Conservation (phyloP, 176 grass and related monocot genomes). For the Oryza brachyantha region DNA sequence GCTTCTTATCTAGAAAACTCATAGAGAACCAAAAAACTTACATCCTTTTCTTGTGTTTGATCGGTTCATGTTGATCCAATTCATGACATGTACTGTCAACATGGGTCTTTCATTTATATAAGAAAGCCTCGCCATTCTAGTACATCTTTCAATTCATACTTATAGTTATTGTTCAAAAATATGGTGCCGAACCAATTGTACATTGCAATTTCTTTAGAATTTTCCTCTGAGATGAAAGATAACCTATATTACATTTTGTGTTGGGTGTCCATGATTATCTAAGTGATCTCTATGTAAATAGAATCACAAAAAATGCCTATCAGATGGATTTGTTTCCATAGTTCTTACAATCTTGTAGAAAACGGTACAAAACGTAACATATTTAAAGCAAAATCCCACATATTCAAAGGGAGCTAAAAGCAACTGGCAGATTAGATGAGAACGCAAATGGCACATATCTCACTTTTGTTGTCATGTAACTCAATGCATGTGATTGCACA, state of each 20-base stretch:
- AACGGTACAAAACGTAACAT: constrained; percentile 9
- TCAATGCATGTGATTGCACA: background rate
- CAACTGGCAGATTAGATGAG: background rate
- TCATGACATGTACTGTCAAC: background rate
- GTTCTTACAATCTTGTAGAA: constrained; percentile 1
- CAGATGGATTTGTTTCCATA: constrained; percentile 1
- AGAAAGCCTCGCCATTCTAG: constrained; percentile 3
- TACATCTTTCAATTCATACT: background rate
- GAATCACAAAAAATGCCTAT: background rate
- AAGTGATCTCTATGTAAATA: background rate
- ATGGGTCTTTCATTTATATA: background rate
- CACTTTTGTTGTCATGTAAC: background rate
- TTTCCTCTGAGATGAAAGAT: constrained; percentile 1
- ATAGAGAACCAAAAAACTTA: constrained; percentile 24
- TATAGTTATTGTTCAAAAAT: background rate
- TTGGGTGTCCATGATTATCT: constrained; percentile 16
- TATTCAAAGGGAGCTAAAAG: background rate
- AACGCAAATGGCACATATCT: background rate
- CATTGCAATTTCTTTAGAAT: background rate
- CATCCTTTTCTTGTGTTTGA: background rate
- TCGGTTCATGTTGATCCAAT: background rate
- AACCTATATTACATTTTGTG: background rate
- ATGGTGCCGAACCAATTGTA: background rate
- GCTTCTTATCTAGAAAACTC: background rate
- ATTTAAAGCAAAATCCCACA: background rate